phyloP scores from a whole-genome alignment of 148 eudicot species.

The Rhododendron henanense region DNA sequence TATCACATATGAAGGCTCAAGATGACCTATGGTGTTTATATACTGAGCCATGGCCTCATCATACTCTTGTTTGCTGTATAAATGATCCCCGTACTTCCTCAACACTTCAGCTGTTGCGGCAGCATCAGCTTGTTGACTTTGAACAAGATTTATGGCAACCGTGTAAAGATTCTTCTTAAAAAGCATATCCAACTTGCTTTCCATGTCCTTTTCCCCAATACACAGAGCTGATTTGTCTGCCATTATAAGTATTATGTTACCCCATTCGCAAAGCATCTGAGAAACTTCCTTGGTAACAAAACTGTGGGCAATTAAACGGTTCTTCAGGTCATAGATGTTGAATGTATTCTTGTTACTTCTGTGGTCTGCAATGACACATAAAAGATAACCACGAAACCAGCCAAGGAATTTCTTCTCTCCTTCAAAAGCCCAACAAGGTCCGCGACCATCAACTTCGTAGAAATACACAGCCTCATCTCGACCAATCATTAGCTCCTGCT shows the following conservation, averaged over 20 bases:
- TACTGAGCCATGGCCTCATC: slow-evolving; percentile 98
- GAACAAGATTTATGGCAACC: slow-evolving; percentile 97
- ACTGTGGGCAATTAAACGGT: slow-evolving; percentile 83
- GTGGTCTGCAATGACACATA: slow-evolving; percentile 85
- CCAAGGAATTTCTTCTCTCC: slow-evolving; percentile 92
- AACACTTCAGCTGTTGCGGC: slow-evolving; percentile 98
- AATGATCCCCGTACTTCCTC: slow-evolving; percentile 93
- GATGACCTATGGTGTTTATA: slow-evolving; percentile 86
- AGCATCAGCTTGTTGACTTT: slow-evolving; percentile 97
- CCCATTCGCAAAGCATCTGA: slow-evolving; percentile 98
- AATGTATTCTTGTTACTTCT: slow-evolving; percentile 73
- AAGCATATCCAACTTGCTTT: slow-evolving; percentile 94
- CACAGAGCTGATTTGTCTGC: slow-evolving; percentile 72
- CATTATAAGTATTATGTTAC: slow-evolving; percentile 85
- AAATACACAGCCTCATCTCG: slow-evolving; percentile 93
- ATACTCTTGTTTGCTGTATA: slow-evolving; percentile 82
- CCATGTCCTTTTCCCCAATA: slow-evolving; percentile 98
- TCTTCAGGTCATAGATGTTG: slow-evolving; percentile 87
- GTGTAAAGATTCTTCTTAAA: slow-evolving; percentile 90
- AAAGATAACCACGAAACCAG: slow-evolving; percentile 96
- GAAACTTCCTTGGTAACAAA: slow-evolving; percentile 70
- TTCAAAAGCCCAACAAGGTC: slow-evolving; percentile 99
- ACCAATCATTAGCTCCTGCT: slow-evolving; percentile 91
- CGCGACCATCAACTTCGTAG: slow-evolving; percentile 94
- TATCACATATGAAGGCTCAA: slow-evolving; percentile 95